These are phyloP conservation scores for Harringtonia lauricola DNA, from an alignment of 2,329 filamentous ascomycete genomes.

Conservation along the genomic window DNA sequence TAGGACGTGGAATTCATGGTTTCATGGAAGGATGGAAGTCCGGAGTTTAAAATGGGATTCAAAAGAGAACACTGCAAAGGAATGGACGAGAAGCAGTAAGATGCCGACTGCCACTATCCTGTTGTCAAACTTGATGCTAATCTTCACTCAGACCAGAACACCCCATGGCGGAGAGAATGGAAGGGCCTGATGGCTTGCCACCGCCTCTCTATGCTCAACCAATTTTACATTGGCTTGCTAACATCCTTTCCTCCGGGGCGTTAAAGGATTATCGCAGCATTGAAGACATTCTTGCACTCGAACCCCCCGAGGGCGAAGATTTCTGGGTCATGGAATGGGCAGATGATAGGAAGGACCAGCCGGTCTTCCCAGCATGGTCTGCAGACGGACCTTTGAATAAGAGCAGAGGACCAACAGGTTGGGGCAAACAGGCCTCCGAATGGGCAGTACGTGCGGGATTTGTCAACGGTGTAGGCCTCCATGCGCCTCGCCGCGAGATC, in stretches of 20 bases:
- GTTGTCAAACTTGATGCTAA: slow-evolving; percentile 2
- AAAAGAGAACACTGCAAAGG: slow-evolving; percentile 5
- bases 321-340: neutral
- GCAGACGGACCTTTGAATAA: neutral
- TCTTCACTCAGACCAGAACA: slow-evolving; percentile 1
- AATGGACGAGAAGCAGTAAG: slow-evolving; percentile 6
- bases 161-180: slow-evolving; percentile 2
- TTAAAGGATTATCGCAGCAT: neutral
- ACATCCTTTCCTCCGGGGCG: slow-evolving; percentile 3
- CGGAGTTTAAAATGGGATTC: slow-evolving; percentile 5
- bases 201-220: slow-evolving; percentile 2
- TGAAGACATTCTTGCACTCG: neutral
- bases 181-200: slow-evolving; percentile 1
- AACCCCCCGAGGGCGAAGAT: neutral
- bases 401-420: neutral
- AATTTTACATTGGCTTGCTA: slow-evolving; percentile 5
- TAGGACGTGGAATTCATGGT: slow-evolving; percentile 5
- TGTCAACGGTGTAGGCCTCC: neutral
- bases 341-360: slow-evolving; percentile 1
- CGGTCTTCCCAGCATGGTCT: neutral
- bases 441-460: neutral
- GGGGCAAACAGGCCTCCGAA: neutral
- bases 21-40: slow-evolving; percentile 4
- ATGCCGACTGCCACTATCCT: neutral
- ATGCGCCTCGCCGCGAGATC: neutral